Evolutionary conservation across 2,329 filamentous ascomycete species (phyloP), one percentile per base, ranked within the genome.

Genomic region (Fusarium austroafricanum): DNA sequence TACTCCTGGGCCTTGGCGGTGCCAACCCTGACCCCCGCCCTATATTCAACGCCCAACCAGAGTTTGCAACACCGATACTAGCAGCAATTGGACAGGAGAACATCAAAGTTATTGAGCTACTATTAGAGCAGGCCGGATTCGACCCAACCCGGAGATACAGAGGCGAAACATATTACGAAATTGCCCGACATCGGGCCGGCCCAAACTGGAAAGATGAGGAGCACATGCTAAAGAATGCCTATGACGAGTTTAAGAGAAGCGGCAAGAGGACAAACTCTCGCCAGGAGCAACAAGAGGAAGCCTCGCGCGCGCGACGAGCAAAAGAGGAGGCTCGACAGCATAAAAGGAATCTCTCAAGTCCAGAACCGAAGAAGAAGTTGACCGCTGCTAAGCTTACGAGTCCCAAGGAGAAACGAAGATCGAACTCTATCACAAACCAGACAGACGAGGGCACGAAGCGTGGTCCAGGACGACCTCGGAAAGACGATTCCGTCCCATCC

Each of bases 81-180:
- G 94, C 94, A 60, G 94, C 96, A 2, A 97, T 99, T 68, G 95
- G 96, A 17, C 91, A 95, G 71, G 88, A 90, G 67, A 96, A 97
- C 72, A 86, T 96, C 49, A 92, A 93, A 70, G 93, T 97, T 58
- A 89, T 99, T 43, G 87, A 91, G 58, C 82, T 97, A 12, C 84
- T 97, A 10, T 82, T 97, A 9, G 89, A 90, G 61, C 92, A 96
- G 73, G 86, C 87, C 46, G 81, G 82, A 17, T 97, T 98, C 76
- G 90, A 99, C 72, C 94, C 96, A 0, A 93, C 92, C 1, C 89
- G 91, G 58, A 86, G 90, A 26, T 90, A 89, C 70, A 89, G 90
- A 70, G 92, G 92, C 21, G 88, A 92, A 72, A 90, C 92, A 0
- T 99, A 98, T 77, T 92, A 89, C 73, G 94, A 99, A 68, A 89